A percentile compares a stretch with the other conserved stretches of the same genome.
Conservation (phyloP, 2,329 filamentous ascomycete species). For the Penicillium sp. region DNA sequence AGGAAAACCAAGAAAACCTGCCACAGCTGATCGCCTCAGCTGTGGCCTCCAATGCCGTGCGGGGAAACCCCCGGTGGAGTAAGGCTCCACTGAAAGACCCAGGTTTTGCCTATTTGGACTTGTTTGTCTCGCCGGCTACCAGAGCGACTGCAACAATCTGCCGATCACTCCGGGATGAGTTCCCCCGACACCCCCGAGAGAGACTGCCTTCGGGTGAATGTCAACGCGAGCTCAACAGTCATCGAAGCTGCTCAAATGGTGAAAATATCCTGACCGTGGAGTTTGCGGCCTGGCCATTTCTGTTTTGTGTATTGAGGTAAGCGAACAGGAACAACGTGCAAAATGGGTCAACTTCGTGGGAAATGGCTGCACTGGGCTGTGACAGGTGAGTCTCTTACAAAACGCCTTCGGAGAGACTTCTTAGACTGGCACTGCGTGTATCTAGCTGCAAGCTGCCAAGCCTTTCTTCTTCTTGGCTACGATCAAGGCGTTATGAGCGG, state of each 20-base stretch:
- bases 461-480: constrained; percentile 34
- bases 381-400: constrained; percentile 19
- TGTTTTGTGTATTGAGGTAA: not conserved
- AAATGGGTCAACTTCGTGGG: constrained; percentile 25
- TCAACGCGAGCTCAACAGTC: constrained; percentile 13
- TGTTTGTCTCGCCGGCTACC: constrained; percentile 10
- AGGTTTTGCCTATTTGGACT: not conserved
- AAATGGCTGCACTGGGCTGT: constrained; percentile 32
- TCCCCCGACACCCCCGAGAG: constrained; percentile 16
- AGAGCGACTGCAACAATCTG: constrained; percentile 7
- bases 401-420: not conserved
- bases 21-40: not conserved
- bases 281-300: not conserved
- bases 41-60: not conserved
- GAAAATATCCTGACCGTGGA: constrained; percentile 12
- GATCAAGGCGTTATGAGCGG: constrained; percentile 52
- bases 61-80: not conserved
- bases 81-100: not conserved
- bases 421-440: not conserved
- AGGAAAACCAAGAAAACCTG: not conserved
- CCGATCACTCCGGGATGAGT: constrained; percentile 14
- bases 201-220: constrained; percentile 17
- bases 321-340: not conserved
- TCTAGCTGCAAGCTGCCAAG: constrained; percentile 32
- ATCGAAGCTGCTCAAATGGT: constrained; percentile 9